Base-by-base conservation (phyloP, 768 basidiomycete species). In the Amanita fuliginea region DNA sequence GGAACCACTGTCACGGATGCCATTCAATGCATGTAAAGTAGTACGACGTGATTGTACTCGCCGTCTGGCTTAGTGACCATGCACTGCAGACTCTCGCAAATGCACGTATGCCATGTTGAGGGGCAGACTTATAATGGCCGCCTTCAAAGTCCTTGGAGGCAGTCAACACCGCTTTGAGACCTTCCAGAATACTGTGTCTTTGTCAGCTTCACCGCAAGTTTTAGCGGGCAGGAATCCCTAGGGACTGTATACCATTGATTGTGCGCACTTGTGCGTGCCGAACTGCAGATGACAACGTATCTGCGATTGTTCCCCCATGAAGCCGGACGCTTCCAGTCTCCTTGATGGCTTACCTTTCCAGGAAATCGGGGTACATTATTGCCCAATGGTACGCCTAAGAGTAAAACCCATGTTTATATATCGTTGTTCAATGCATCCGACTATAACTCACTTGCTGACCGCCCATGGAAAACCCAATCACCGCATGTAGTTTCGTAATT, bases 401-500 rank as follows among this genome's bases (percentile, higher is more conserved):
- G 41, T 19, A 7, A 13, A 21, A 22, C n/a, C n/a, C n/a, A n/a
- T n/a, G n/a, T n/a, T n/a, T n/a, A n/a, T n/a, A n/a, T n/a, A n/a
- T n/a, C n/a, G n/a, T n/a, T n/a, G n/a, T n/a, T n/a, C n/a, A n/a
- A 14, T 18, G 18, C 19, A 19, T 21, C 26, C 7, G 6, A 9
- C 24, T 7, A 3, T 33, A 39, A 18, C 28, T 9, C 4, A 49
- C 48, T 39, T 42, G 67, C 56, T 78, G 78, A 2, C 70, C 79
- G 47, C 77, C 77, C 79, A 80, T 81, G 3, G 76, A 77, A 54
- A 78, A 78, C 2, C 78, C 78, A 18, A 78, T 63, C 22, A 72
- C 75, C 24, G 70, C 67, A 49, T 63, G 70, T 1, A 74, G 60
- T 52, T 73, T 70, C 51, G 66, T 59, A 6, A 80, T 57, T 6